Percentiles rank a stretch among this genome's conserved stretches.
phyloP scores from a whole-genome alignment of 441 rosid genomes.

The Populus tomentosa region DNA sequence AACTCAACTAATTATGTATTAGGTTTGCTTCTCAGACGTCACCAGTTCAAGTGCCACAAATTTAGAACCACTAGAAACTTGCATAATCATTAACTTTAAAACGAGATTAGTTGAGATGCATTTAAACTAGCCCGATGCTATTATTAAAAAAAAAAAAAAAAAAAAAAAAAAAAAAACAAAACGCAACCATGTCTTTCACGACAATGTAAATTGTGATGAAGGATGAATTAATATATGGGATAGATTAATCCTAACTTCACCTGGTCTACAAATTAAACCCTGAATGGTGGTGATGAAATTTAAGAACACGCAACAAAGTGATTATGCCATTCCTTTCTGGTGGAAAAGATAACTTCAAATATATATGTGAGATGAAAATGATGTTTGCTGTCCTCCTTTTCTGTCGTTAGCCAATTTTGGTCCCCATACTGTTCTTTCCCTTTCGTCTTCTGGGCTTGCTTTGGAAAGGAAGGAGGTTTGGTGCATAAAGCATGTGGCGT shows the following conservation, averaged over 20 bases:
- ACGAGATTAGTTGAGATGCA: too few species aligned
- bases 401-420: not conserved
- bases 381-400: not conserved
- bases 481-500: not conserved
- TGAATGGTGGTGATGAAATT: not conserved
- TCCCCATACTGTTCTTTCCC: not conserved
- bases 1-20: rapidly evolving
- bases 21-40: rapidly evolving
- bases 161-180: too few species aligned
- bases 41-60: too few species aligned
- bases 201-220: not conserved
- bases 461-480: not conserved
- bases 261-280: not conserved
- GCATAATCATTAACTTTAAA: too few species aligned
- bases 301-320: not conserved
- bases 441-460: not conserved
- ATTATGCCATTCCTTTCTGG: not conserved
- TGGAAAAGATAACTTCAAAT: not conserved
- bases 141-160: too few species aligned
- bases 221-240: not conserved
- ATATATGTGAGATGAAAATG: too few species aligned
- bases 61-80: rapidly evolving
- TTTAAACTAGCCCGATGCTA: too few species aligned
- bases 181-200: not conserved
- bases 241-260: not conserved